Percentiles rank a stretch among this genome's conserved stretches.
Evolutionary conservation across 2,329 filamentous ascomycete species (phyloP).

Genomic region (Rhinocladiella mackenziei): DNA sequence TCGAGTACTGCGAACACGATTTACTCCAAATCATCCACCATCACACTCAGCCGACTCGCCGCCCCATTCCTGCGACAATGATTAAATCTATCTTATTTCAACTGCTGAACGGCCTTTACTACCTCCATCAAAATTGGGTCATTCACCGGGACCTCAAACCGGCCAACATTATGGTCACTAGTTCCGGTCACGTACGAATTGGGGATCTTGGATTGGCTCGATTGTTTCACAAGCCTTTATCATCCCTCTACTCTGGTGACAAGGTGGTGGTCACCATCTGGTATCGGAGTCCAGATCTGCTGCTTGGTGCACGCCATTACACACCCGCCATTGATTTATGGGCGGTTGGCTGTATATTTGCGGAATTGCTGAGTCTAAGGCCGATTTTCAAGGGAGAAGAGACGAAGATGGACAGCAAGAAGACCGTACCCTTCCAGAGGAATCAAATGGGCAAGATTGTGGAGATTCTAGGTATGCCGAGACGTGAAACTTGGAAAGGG

Average conservation of each 20-base stretch:
- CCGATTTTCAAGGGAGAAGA: slow-evolving; percentile 99
- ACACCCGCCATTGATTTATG: slow-evolving; percentile 96
- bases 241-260: slow-evolving; percentile 86
- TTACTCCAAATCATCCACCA: slow-evolving; percentile 96
- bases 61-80: slow-evolving; percentile 80
- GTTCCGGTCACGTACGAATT: slow-evolving; percentile 83
- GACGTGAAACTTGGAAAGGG: slow-evolving; percentile 82
- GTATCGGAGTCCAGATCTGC: slow-evolving; percentile 92
- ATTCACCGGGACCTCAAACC: slow-evolving; percentile 95
- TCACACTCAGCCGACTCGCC: slow-evolving; percentile 82
- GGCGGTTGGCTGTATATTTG: slow-evolving; percentile 97
- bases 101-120: slow-evolving; percentile 88
- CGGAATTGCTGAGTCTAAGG: slow-evolving; percentile 80
- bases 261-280: slow-evolving; percentile 99
- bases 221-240: slow-evolving; percentile 88
- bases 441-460: slow-evolving; percentile 99
- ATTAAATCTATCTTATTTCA: slow-evolving; percentile 96
- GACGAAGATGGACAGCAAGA: slow-evolving; percentile 98
- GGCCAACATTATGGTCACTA: slow-evolving; percentile 98
- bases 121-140: slow-evolving; percentile 95
- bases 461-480: slow-evolving; percentile 88
- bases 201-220: slow-evolving; percentile 89
- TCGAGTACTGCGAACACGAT: slow-evolving; percentile 97
- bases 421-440: slow-evolving; percentile 92
- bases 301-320: slow-evolving; percentile 91